These are phyloP conservation scores for Trichoderma pleuroti DNA, from an alignment of 2,329 filamentous ascomycete species.

Conservation along the genomic window DNA sequence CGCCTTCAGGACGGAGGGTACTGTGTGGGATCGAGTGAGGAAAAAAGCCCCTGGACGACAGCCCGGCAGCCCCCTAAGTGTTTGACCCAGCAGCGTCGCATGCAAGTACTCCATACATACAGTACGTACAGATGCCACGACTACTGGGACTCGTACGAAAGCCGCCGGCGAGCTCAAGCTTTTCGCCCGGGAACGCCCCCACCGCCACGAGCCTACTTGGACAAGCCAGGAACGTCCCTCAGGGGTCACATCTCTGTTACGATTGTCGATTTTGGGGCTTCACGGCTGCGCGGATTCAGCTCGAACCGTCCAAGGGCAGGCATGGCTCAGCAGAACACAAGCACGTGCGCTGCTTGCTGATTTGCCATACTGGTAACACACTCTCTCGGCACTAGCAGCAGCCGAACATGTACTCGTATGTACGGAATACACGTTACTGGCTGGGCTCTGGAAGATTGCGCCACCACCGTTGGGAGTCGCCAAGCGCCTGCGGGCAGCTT, in stretches of 20 bases:
- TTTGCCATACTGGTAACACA: background rate
- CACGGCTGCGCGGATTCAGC: background rate
- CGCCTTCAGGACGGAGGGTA: slow-evolving; percentile 5
- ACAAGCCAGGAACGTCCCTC: slow-evolving; percentile 15
- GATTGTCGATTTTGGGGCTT: slow-evolving; percentile 3
- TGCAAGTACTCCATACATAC: background rate
- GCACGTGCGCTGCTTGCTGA: background rate
- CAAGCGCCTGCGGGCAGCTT: slow-evolving; percentile 1
- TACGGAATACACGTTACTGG: slow-evolving; percentile 3
- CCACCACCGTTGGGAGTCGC: background rate
- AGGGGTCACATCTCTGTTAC: slow-evolving; percentile 4
- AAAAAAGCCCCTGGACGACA: slow-evolving; percentile 9
- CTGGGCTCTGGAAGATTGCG: background rate
- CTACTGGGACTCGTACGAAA: slow-evolving; percentile 1
- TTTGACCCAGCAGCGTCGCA: slow-evolving; percentile 11
- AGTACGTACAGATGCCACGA: background rate
- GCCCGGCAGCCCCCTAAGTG: slow-evolving; percentile 12
- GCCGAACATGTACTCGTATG: background rate
- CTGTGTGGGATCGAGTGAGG: slow-evolving; percentile 10
- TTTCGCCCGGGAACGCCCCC: slow-evolving; percentile 11
- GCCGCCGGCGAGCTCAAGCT: slow-evolving; percentile 9
- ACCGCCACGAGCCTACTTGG: slow-evolving; percentile 16
- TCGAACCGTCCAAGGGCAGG: background rate
- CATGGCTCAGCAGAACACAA: background rate
- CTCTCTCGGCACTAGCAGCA: background rate